A percentile compares a stretch with the other conserved stretches of the same genome.
phyloP scores from a whole-genome alignment of 805 yeast genomes.

The Barnettozyma wickerhamii region DNA sequence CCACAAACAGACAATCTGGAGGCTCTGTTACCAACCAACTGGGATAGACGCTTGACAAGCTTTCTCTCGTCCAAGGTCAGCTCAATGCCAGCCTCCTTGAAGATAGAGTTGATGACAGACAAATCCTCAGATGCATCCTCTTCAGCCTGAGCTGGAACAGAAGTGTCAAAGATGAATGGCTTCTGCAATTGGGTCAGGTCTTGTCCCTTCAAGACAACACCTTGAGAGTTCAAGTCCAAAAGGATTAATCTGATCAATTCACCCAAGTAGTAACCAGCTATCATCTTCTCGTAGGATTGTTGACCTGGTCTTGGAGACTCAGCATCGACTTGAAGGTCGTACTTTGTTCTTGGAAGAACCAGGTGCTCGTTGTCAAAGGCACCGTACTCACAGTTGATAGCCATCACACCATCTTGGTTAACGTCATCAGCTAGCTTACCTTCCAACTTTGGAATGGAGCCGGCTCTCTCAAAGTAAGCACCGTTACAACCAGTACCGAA shows the following conservation, averaged over 20 bases:
- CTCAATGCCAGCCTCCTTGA: constrained; percentile 53
- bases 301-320: constrained; percentile 95
- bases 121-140: constrained; percentile 85
- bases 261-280: constrained; percentile 94
- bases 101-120: constrained; percentile 65
- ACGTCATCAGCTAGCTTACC: constrained; percentile 67
- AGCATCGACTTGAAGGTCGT: constrained; percentile 73
- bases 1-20: constrained; percentile 93
- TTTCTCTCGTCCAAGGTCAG: constrained; percentile 78
- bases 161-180: constrained; percentile 80
- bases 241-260: constrained; percentile 81
- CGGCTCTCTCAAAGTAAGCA: constrained; percentile 80
- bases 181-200: constrained; percentile 56
- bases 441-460: constrained; percentile 74
- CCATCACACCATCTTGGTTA: constrained; percentile 68
- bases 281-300: constrained; percentile 95
- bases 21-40: constrained; percentile 86
- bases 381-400: constrained; percentile 98
- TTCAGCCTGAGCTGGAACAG: constrained; percentile 82
- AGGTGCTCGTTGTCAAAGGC: constrained; percentile 90
- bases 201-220: constrained; percentile 66
- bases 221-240: constrained; percentile 63
- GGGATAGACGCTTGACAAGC: constrained; percentile 77
- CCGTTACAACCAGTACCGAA: constrained; percentile 98
- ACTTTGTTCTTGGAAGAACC: constrained; percentile 85